Base-by-base conservation (phyloP, 2,329 filamentous ascomycete genomes). In the Fusarium torreyae region DNA sequence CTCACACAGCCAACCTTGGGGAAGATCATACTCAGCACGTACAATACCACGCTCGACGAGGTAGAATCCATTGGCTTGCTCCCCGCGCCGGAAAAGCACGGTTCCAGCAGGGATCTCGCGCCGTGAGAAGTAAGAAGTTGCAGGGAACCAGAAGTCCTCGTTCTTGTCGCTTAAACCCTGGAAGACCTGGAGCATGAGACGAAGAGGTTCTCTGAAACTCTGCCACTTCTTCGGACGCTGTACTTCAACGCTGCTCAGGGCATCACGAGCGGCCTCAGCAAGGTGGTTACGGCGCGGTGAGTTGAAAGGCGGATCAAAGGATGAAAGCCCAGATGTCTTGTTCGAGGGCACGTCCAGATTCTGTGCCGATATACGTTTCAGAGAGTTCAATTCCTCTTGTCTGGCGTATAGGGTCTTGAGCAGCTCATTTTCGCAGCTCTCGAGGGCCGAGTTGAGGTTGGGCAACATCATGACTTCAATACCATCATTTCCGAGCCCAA, bases 101-200 rank as follows among this genome's bases (percentile, higher is more conserved):
- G 90, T 90, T 5, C 93, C 94, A 0, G 89, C 86, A 0, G 85
- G 71, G 68, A 91, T 93, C 63, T 91, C 88, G 66, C 88, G 88
- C 44, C 89, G 88, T 39, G 83, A 81, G 76, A 99, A 98, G 81
- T 92, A 98, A 0, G 87, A 84, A 6, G 89, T 88, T 0, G 90
- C 91, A 2, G 89, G 89, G 79, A 94, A 95, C 96, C 96, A 99
- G 77, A 98, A 98, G 79, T 98, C 94, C 78, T 97, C 94, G 75
- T 95, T 96, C 78, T 92, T 90, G 53, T 89, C 84, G 52, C 93
- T 97, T 14, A 98, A 84, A 44, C 94, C 92, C 76, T 96, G 92
- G 81, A 99, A 98, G n/a, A 96, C 93, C 77, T 98, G 95, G 24
- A 99, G 86, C 79, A 99, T 93, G 46, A 99, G 88, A 2, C 93